Conservation (phyloP, 192 early-diverging fungal genomes). For the Pilaira anomala region DNA sequence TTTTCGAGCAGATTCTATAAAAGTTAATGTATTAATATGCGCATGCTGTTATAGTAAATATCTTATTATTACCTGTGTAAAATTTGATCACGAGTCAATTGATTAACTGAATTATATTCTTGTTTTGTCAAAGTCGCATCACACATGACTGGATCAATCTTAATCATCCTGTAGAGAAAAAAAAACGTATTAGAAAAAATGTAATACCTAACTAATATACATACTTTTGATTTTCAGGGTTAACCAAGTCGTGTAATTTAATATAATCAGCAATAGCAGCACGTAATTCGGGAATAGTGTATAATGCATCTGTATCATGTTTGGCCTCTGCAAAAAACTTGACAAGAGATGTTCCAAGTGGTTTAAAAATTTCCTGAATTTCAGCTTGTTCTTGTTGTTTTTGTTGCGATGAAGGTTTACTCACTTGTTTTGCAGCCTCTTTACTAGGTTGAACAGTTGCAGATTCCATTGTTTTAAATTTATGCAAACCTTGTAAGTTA, state of each 20-base stretch:
- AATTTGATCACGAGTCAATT: conserved; percentile 58
- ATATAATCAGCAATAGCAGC: conserved; percentile 61
- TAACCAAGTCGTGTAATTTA: conserved; percentile 54
- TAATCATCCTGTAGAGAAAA: conserved; percentile 44
- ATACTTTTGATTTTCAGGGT: conserved; percentile 46
- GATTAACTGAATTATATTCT: conserved; percentile 57
- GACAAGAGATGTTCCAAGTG: conserved; percentile 36
- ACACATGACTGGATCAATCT: conserved; percentile 63
- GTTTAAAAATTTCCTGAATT: conserved; percentile 55
- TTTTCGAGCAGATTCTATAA: conserved; percentile 41
- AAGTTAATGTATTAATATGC: conserved; percentile 5
- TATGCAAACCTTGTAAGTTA: conserved; percentile 16
- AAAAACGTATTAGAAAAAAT: not conserved
- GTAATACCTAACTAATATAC: not conserved
- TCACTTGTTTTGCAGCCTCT: not conserved
- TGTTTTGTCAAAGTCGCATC: conserved; percentile 66
- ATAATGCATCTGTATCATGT: conserved; percentile 50
- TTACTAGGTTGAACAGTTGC: not conserved
- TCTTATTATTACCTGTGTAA: conserved; percentile 25
- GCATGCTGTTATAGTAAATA: not conserved
- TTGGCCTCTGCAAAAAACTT: conserved; percentile 54
- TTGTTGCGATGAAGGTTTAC: conserved; percentile 12
- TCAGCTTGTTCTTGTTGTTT: conserved; percentile 23
- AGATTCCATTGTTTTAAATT: conserved; percentile 28
- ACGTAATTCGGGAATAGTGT: conserved; percentile 57